phyloP scores from a whole-genome alignment of 2,329 filamentous ascomycete species.

The Tolypocladium album region DNA sequence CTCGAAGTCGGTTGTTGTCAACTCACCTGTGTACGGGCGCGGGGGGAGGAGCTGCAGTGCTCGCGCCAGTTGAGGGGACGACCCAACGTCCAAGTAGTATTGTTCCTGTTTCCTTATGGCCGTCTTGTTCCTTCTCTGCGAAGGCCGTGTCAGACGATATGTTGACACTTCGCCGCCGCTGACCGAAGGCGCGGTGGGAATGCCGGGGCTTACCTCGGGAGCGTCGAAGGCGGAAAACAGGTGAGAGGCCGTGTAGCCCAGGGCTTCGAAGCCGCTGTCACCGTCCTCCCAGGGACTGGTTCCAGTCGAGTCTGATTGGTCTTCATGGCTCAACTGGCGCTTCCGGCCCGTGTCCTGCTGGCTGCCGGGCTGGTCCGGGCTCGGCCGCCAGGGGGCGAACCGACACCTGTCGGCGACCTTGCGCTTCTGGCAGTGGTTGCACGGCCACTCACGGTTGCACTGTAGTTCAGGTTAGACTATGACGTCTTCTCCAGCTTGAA shows the following conservation, averaged over 20 bases:
- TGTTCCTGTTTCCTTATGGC: constrained; percentile 9
- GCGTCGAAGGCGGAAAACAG: constrained; percentile 16
- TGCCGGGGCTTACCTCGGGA: constrained; percentile 10
- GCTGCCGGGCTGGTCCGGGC: constrained; percentile 10
- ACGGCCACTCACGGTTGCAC: constrained; percentile 30
- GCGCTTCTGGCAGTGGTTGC: constrained; percentile 27
- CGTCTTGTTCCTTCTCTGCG: constrained; percentile 8
- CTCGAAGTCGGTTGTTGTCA: not conserved
- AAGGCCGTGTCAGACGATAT: not conserved
- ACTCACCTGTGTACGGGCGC: constrained; percentile 22
- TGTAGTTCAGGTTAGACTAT: constrained; percentile 4
- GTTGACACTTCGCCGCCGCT: not conserved
- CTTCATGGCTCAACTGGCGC: constrained; percentile 10
- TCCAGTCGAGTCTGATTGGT: constrained; percentile 7
- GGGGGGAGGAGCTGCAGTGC: constrained; percentile 20
- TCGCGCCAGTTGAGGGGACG: constrained; percentile 19
- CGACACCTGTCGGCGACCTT: constrained; percentile 25
- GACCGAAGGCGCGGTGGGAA: not conserved
- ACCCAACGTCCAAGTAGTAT: constrained; percentile 5
- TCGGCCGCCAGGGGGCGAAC: constrained; percentile 15
- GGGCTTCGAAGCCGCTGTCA: constrained; percentile 17
- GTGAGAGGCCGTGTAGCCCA: constrained; percentile 25
- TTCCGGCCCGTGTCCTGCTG: constrained; percentile 11
- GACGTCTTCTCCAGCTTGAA: not conserved
- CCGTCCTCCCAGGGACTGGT: constrained; percentile 14